Conservation (phyloP, 1,139 yeast genomes). For the Kluyveromyces sp. region DNA sequence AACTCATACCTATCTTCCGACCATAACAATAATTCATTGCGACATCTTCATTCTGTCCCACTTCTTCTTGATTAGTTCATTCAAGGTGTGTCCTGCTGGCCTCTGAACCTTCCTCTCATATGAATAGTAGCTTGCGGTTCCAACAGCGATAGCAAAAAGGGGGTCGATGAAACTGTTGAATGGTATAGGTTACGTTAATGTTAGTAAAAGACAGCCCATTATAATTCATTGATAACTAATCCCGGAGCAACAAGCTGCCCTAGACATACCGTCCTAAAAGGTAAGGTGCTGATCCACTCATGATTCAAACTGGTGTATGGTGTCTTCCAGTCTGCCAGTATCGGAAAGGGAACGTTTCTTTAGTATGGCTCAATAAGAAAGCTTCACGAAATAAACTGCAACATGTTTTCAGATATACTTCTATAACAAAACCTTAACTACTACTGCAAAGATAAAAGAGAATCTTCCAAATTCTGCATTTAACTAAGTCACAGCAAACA, state of each 20-base stretch:
- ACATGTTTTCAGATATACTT: too few relatives aligned
- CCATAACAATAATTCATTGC: not conserved
- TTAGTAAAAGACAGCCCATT: constrained; percentile 3
- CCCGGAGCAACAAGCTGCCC: too few relatives aligned
- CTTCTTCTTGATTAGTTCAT: constrained; percentile 41
- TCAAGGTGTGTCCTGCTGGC: constrained; percentile 49
- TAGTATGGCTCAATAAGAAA: too few relatives aligned
- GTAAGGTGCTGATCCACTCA: constrained; percentile 18
- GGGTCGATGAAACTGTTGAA: constrained; percentile 41
- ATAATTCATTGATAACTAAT: too few relatives aligned
- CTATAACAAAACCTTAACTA: not conserved
- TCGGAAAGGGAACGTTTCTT: too few relatives aligned
- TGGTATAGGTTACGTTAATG: not conserved
- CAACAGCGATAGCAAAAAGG: constrained; percentile 48
- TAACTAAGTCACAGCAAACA: too few relatives aligned
- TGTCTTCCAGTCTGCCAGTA: too few relatives aligned
- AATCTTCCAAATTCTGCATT: too few relatives aligned
- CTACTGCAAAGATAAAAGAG: not conserved
- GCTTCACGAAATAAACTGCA: too few relatives aligned
- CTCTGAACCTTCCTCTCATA: constrained; percentile 52
- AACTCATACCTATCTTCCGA: too few relatives aligned
- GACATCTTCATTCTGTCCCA: constrained; percentile 9
- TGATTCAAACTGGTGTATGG: not conserved
- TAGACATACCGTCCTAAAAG: constrained; percentile 20
- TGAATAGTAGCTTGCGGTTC: constrained; percentile 51